Conservation (phyloP, 2,329 filamentous ascomycete species). For the Diaporthe aspalathi region DNA sequence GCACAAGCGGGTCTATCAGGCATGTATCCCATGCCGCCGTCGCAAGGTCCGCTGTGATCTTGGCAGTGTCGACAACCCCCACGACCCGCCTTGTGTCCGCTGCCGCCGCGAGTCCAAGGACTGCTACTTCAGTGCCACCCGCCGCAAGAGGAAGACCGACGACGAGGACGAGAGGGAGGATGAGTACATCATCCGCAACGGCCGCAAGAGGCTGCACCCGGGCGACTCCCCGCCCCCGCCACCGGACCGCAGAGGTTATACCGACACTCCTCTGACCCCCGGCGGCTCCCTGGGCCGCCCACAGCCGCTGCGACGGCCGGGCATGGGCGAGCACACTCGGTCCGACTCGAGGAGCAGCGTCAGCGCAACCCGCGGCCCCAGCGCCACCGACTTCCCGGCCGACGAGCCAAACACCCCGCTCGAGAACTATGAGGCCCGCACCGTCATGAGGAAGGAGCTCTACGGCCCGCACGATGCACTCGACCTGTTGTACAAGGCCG, state of each 20-base stretch:
- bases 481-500: conserved; percentile 90
- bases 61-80: conserved; percentile 88
- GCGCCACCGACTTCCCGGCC: conserved; percentile 49
- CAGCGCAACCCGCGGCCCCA: conserved; percentile 45
- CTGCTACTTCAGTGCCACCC: conserved; percentile 95
- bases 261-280: conserved; percentile 70
- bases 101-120: conserved; percentile 96
- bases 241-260: conserved; percentile 59
- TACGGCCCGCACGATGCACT: conserved; percentile 94
- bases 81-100: conserved; percentile 92
- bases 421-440: conserved; percentile 73
- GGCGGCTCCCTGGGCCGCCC: conserved; percentile 74
- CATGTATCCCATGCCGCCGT: conserved; percentile 71
- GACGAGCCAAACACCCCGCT: conserved; percentile 71
- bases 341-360: conserved; percentile 50
- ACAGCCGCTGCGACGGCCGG: conserved; percentile 74
- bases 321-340: conserved; percentile 48
- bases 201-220: conserved; percentile 73
- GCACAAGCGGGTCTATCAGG: conserved; percentile 73
- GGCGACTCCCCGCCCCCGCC: conserved; percentile 54
- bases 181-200: conserved; percentile 79
- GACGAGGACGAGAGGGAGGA: conserved; percentile 67
- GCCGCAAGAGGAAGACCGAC: conserved; percentile 87
- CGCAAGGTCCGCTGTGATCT: conserved; percentile 73
- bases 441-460: conserved; percentile 76